phyloP scores from a whole-genome alignment of 345 rosid species.

The Linum usitatissimum region DNA sequence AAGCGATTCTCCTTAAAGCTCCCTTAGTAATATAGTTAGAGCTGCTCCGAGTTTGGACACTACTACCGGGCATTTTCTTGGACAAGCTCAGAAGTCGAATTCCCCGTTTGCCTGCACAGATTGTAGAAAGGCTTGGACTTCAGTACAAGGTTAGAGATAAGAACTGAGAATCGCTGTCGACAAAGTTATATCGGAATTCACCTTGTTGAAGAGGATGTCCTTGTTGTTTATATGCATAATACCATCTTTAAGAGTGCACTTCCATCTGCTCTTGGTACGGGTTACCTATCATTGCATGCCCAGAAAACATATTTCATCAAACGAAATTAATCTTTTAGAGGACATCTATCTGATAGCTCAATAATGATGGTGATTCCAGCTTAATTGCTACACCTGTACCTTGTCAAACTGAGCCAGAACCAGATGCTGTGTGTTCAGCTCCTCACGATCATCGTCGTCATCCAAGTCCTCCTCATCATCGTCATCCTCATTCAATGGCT shows the following conservation, averaged over 20 bases:
- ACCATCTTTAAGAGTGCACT: constrained; percentile 90
- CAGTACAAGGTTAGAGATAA: neutral
- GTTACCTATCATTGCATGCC: constrained; percentile 50
- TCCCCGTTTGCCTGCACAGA: constrained; percentile 80
- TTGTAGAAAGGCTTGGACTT: neutral
- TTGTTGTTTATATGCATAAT: constrained; percentile 93
- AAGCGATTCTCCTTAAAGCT: neutral
- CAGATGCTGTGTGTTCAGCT: constrained; percentile 84
- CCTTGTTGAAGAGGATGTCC: constrained; percentile 95
- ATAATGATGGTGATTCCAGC: neutral
- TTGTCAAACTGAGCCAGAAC: constrained; percentile 97
- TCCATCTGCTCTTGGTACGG: constrained; percentile 95
- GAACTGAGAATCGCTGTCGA: neutral
- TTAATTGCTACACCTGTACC: constrained; percentile 25
- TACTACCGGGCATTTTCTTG: neutral
- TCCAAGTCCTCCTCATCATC: constrained; percentile 78
- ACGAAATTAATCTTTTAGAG: neutral
- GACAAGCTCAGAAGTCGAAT: constrained; percentile 68
- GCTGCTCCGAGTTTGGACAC: constrained; percentile 10
- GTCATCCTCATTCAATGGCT: constrained; percentile 77
- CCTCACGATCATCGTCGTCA: constrained; percentile 82
- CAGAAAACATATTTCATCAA: neutral
- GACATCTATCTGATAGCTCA: neutral
- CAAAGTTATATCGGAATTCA: constrained; percentile 8
- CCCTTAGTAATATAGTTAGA: neutral